A percentile compares a stretch with the other conserved stretches of the same genome.
Evolutionary conservation across 2,329 filamentous ascomycete genomes (phyloP).

Genomic region (Neoascochyta sp.): DNA sequence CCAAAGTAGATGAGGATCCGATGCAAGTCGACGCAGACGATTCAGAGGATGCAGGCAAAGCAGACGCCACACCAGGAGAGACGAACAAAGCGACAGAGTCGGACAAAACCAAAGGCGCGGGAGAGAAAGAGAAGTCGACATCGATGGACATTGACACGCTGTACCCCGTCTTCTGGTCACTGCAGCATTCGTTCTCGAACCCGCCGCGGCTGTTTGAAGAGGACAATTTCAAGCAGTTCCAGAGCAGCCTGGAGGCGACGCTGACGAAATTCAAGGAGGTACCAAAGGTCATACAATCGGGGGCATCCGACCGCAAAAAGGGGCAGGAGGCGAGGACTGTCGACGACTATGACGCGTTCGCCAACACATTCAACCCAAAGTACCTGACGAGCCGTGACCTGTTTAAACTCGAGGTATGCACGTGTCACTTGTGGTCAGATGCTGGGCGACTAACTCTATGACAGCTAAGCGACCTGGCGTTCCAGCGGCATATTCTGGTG

Average conservation of each 20-base stretch:
- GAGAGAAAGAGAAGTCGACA: slow-evolving; percentile 46
- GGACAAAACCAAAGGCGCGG: slow-evolving; percentile 33
- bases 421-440: slow-evolving; percentile 11
- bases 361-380: slow-evolving; percentile 87
- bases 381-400: slow-evolving; percentile 96
- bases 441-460: slow-evolving; percentile 27
- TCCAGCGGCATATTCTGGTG: slow-evolving; percentile 89
- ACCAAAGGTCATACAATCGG: slow-evolving; percentile 65
- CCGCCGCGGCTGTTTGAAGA: slow-evolving; percentile 77
- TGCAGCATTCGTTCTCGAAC: slow-evolving; percentile 89
- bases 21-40: slow-evolving; percentile 65
- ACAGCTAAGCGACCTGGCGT: slow-evolving; percentile 90
- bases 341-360: slow-evolving; percentile 59
- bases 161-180: slow-evolving; percentile 90
- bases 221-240: slow-evolving; percentile 63
- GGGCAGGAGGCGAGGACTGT: slow-evolving; percentile 59
- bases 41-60: slow-evolving; percentile 21
- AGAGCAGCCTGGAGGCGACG: slow-evolving; percentile 59
- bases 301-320: slow-evolving; percentile 60
- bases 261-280: slow-evolving; percentile 72
- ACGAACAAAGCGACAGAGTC: slow-evolving; percentile 37
- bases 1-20: slow-evolving; percentile 44
- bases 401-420: slow-evolving; percentile 82
- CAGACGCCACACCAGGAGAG: slow-evolving; percentile 7
- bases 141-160: slow-evolving; percentile 65